These are phyloP conservation scores for Lavandula angustifolia DNA, from an alignment of 257 asterid species.

Conservation along the genomic window DNA sequence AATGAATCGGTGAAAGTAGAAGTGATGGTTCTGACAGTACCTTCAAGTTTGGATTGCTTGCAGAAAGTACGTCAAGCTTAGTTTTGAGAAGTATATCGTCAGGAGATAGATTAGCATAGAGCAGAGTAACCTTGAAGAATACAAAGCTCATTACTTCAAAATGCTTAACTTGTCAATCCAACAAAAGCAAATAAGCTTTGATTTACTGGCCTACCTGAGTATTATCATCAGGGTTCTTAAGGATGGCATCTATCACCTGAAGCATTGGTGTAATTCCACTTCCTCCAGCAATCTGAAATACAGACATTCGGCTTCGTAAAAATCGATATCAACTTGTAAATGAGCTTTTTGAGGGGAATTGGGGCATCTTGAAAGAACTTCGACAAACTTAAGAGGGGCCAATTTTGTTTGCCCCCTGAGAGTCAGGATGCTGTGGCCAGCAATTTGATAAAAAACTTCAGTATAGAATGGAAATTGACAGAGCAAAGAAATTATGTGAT, in stretches of 20 bases:
- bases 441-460: not conserved
- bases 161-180: slow-evolving; percentile 2
- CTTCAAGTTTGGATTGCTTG: slow-evolving; percentile 85
- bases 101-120: slow-evolving; percentile 92
- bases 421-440: slow-evolving; percentile 1
- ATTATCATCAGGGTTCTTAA: slow-evolving; percentile 87
- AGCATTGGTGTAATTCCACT: slow-evolving; percentile 98
- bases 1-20: slow-evolving; percentile 16
- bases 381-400: slow-evolving; percentile 16
- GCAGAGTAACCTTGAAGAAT: slow-evolving; percentile 66
- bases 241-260: slow-evolving; percentile 87
- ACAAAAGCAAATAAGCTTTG: slow-evolving; percentile 19
- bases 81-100: slow-evolving; percentile 94
- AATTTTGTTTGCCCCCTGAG: not conserved
- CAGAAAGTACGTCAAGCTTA: slow-evolving; percentile 85
- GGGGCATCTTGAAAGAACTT: not conserved
- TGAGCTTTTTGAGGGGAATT: not conserved
- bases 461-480: slow-evolving; percentile 1
- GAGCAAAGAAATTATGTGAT: slow-evolving; percentile 22
- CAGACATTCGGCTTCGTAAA: slow-evolving; percentile 23
- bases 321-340: not conserved
- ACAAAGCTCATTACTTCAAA: slow-evolving; percentile 16
- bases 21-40: slow-evolving; percentile 44
- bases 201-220: slow-evolving; percentile 58
- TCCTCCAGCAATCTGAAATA: slow-evolving; percentile 89